Evolutionary conservation across 83 land plant genomes (phyloP).

Genomic region (Picea engelmannii): DNA sequence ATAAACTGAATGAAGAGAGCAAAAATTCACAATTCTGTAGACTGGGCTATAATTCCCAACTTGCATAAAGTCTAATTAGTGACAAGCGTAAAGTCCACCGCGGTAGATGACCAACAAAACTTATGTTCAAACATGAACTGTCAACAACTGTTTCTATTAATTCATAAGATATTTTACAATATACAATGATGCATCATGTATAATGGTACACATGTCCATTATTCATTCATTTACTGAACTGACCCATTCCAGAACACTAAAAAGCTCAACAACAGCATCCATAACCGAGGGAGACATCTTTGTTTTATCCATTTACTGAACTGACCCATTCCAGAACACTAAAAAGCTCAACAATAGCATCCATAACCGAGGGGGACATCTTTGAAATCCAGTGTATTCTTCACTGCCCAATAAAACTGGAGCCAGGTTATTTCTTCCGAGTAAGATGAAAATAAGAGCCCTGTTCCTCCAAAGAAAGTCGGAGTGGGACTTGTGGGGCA

Average conservation of each 20-base stretch:
- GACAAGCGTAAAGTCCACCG: too few relatives aligned
- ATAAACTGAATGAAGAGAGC: not conserved
- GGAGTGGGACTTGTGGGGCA: slow-evolving; percentile 59
- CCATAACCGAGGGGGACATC: slow-evolving; percentile 14
- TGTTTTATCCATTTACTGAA: not conserved
- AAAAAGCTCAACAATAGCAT: slow-evolving; percentile 6
- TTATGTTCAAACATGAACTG: not conserved
- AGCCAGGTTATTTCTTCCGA: slow-evolving; percentile 42
- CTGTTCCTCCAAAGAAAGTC: slow-evolving; percentile 35
- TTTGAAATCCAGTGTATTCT: slow-evolving; percentile 34
- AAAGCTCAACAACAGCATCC: slow-evolving; percentile 12
- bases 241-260: not conserved
- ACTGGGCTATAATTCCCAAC: not conserved
- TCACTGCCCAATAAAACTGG: slow-evolving; percentile 53
- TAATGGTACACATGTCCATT: not conserved
- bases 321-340: slow-evolving; percentile 4
- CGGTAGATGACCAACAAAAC: not conserved
- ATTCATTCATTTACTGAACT: not conserved
- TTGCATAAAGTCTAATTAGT: not conserved
- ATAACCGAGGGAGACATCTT: slow-evolving; percentile 18
- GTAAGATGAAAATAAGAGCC: slow-evolving; percentile 12
- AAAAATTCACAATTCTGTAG: slow-evolving; percentile 4
- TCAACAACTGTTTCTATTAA: slow-evolving; percentile 4
- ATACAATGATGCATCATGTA: slow-evolving; percentile 8
- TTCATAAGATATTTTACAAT: slow-evolving; percentile 7